Base-by-base conservation (phyloP, 768 basidiomycete species). In the Naganishia randhawae region DNA sequence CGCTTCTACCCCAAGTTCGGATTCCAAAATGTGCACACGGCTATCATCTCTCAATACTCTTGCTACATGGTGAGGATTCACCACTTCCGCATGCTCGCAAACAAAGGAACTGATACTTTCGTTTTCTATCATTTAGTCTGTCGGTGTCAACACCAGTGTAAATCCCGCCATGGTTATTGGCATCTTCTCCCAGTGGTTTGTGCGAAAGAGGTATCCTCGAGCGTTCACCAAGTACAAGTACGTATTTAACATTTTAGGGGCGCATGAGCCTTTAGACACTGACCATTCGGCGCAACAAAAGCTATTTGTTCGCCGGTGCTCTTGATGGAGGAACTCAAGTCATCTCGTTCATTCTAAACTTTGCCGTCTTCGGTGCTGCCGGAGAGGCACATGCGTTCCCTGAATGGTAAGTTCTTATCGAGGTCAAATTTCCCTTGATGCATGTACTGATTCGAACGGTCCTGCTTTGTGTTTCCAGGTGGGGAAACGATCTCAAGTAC, bases 271-370 rank as follows among this genome's bases (percentile, higher is more conserved):
- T 64, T 39, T 61, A 50, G 66, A 48, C 32, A 14, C 35, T 50
- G 17, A 50, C 31, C 9, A n/a, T 37, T 25, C 14, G 14, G 41
- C 22, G 0, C 22, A 13, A 42, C 64, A n/a, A 29, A 16, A 81
- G 80, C 77, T 82, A 82, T 74, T 80, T 82, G 72, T 73, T 81
- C 54, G 78, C 82, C 16, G 81, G 80, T 31, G 81, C 80, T 25
- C 72, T 82, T 65, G 82, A 82, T 69, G 80, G 80, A 41, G 82
- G 82, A 63, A 83, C 81, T 10, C 77, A 78, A 68, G 74, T 70
- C 67, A 69, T 71, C 55, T 68, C 67, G 19, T 74, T 72, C 57
- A 41, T 69, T 29, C 63, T 72, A 32, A 73, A 71, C 52, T 76
- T 77, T 53, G 77, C 77, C 29, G 75, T 78, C 25, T 78, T 78